A percentile compares a stretch with the other conserved stretches of the same genome.
These are phyloP conservation scores for Gracilaria gracilis DNA, from an alignment of 23 red algal species.

Conservation along the genomic window DNA sequence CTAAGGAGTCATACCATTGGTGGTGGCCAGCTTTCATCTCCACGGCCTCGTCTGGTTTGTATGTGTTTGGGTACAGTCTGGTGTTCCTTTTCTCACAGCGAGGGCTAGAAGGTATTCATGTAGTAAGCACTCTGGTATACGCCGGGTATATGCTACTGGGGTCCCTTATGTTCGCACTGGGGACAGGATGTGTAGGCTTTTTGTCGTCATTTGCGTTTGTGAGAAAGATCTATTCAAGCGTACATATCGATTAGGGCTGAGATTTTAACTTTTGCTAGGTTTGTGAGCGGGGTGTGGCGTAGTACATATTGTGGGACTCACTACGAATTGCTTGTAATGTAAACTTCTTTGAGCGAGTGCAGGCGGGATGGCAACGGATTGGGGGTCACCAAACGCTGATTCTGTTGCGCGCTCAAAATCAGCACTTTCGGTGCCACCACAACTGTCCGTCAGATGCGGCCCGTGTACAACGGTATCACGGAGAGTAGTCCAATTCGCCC, in stretches of 20 bases:
- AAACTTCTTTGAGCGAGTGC: background rate
- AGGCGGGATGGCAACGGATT: background rate
- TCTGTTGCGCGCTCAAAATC: background rate
- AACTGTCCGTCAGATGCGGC: background rate
- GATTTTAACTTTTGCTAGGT: conserved; percentile 23
- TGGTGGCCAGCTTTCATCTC: conserved; percentile 89
- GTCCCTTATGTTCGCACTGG: conserved; percentile 71
- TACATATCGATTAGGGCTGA: conserved; percentile 87
- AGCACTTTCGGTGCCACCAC: background rate
- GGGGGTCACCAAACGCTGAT: background rate
- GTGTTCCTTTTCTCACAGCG: conserved; percentile 82
- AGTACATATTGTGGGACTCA: conserved; percentile 25
- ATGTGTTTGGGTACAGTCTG: conserved; percentile 91
- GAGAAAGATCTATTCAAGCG: conserved; percentile 76
- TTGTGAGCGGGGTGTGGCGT: conserved; percentile 1
- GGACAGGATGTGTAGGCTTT: conserved; percentile 86
- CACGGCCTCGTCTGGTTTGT: conserved; percentile 74
- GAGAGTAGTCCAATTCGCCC: background rate
- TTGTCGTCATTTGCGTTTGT: conserved; percentile 85
- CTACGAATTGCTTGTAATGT: conserved; percentile 14
- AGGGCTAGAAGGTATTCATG: conserved; percentile 70
- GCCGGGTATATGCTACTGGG: conserved; percentile 81
- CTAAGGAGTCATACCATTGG: conserved; percentile 91
- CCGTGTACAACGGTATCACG: background rate
- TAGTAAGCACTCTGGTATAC: conserved; percentile 83